Evolutionary conservation across 192 early-diverging fungal species (phyloP), one percentile per base, ranked within the genome.

Genomic region (Coemansia sp.): DNA sequence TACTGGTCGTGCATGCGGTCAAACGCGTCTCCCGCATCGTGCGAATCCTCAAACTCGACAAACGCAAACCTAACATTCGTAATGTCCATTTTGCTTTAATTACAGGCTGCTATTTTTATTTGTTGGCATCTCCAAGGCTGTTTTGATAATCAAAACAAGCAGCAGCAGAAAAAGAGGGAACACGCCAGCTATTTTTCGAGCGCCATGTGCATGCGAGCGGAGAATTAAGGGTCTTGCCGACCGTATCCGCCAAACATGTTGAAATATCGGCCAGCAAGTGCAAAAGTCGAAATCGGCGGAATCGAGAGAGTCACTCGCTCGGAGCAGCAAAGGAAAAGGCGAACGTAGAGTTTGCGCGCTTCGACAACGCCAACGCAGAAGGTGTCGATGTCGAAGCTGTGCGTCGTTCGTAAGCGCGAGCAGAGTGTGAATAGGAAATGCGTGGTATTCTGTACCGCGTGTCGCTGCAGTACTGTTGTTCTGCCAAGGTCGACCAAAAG

Each of bases 21-120:
- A 62, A 87, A 94, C n/a, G 96, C 94, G 72, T 96, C 94, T 19
- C 88, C 91, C 22, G 93, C 92, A 72, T 98, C 96, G 51, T 91
- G 84, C 63, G 84, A 76, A 72, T 96, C 91, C 67, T 95, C 93
- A 76, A 89, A 96, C 84, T 98, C 96, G 47, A 96, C 89, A 87
- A 96, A 98, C 12, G 96, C 94, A 84, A 91, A 96, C 48, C 92
- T 94, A 70, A 14, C 41, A 27, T 4, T 21, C 48, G n/a, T 12
- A 23, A 8, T 7, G 4, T 23, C 15, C 15, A 19, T 27, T 25
- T 32, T 32, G 32, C 32, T 32, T 29, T 54, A 54, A 27, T 12
- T 54, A 23, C 22, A 54, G 22, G 4, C 27, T 27, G 14, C 22
- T 27, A 25, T 29, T 54, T 27, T 23, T 54, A 27, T 54, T 22